A percentile compares a stretch with the other conserved stretches of the same genome.
These are phyloP conservation scores for Henckelia pumila DNA, from an alignment of 257 asterid species.

Conservation along the genomic window DNA sequence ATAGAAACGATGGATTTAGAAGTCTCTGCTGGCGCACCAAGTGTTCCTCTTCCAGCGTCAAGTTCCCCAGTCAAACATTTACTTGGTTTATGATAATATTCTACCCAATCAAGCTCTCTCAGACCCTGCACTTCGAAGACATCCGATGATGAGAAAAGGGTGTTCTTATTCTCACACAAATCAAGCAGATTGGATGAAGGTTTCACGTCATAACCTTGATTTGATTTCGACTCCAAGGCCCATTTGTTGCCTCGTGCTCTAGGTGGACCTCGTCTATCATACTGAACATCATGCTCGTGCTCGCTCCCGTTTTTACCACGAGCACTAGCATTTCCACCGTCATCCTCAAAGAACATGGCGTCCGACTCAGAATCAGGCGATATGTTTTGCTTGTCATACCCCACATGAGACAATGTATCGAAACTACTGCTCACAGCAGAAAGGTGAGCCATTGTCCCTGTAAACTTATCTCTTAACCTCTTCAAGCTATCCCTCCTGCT, in stretches of 20 bases:
- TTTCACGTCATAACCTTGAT: constrained; percentile 30
- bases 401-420: constrained; percentile 52
- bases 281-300: constrained; percentile 25
- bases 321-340: constrained; percentile 37
- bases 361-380: constrained; percentile 83
- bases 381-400: constrained; percentile 60
- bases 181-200: constrained; percentile 32
- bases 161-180: constrained; percentile 28
- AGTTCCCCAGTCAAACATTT: constrained; percentile 33
- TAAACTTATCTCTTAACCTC: constrained; percentile 59
- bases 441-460: constrained; percentile 36
- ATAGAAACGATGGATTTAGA: constrained; percentile 25
- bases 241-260: constrained; percentile 22
- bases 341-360: constrained; percentile 64
- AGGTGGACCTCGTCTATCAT: constrained; percentile 18
- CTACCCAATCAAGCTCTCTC: constrained; percentile 39
- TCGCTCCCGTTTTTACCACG: constrained; percentile 21
- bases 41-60: constrained; percentile 22
- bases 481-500: constrained; percentile 66
- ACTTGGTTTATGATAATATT: constrained; percentile 27
- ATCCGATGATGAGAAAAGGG: constrained; percentile 24
- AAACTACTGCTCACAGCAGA: constrained; percentile 24
- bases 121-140: constrained; percentile 27
- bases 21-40: constrained; percentile 26
- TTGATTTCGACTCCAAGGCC: constrained; percentile 21